Evolutionary conservation across 2,329 filamentous ascomycete genomes (phyloP).

Genomic region (Hirsutella minnesotensis): DNA sequence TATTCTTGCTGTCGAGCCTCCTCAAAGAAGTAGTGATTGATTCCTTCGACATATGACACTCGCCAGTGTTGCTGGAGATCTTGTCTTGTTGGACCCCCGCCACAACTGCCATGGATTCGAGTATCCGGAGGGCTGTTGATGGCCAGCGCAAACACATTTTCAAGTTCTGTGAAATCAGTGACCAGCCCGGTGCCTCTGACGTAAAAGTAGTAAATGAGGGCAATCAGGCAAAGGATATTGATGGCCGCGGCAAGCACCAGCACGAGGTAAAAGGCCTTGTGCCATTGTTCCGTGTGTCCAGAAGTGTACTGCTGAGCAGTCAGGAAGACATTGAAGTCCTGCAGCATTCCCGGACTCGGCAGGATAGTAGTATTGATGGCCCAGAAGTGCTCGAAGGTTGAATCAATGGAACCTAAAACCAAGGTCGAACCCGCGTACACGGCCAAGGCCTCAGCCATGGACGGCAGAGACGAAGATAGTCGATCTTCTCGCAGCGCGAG

Average conservation of each 20-base stretch:
- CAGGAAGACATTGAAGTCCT: conserved; percentile 53
- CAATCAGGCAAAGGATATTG: conserved; percentile 53
- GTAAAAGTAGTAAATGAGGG: conserved; percentile 37
- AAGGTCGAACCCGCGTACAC: conserved; percentile 58
- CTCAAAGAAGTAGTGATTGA: conserved; percentile 32
- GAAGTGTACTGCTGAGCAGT: conserved; percentile 59
- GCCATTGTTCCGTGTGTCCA: conserved; percentile 47
- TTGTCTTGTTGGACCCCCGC: conserved; percentile 20
- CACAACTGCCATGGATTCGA: conserved; percentile 25
- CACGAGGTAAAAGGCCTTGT: conserved; percentile 55
- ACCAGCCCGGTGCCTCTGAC: conserved; percentile 38
- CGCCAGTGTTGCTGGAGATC: conserved; percentile 30
- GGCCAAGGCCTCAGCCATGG: conserved; percentile 61
- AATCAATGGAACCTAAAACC: conserved; percentile 43
- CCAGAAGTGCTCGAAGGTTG: conserved; percentile 51
- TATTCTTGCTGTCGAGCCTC: conserved; percentile 15
- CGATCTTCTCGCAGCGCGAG: conserved; percentile 28
- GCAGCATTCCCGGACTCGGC: conserved; percentile 28
- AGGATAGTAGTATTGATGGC: conserved; percentile 27
- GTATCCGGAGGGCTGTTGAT: conserved; percentile 42
- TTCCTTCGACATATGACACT: conserved; percentile 23
- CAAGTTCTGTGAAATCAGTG: conserved; percentile 68
- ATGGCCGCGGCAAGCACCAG: conserved; percentile 54
- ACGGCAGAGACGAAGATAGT: conserved; percentile 45
- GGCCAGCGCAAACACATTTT: conserved; percentile 61